These are phyloP conservation scores for Talaromyces borbonicus DNA, from an alignment of 495 filamentous ascomycete species.

Conservation along the genomic window DNA sequence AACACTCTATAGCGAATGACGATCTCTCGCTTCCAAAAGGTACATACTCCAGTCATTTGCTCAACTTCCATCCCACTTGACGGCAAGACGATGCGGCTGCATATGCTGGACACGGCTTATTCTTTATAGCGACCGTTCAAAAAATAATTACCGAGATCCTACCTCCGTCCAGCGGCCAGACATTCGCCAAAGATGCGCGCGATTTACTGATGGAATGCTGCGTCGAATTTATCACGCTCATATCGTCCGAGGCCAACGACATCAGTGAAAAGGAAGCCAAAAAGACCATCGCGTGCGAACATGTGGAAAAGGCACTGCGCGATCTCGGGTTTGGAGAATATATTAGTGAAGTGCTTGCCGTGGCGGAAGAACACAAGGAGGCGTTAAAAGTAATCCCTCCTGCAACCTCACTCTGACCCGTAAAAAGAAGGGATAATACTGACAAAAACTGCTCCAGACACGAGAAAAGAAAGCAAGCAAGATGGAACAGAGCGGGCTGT, in stretches of 20 bases:
- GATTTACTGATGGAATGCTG: constrained; percentile 97
- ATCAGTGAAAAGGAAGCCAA: constrained; percentile 97
- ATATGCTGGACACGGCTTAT: constrained; percentile 8
- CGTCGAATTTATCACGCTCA: constrained; percentile 96
- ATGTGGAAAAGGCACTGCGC: constrained; percentile 84
- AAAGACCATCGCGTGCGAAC: constrained; percentile 96
- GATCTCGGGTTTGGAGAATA: constrained; percentile 90
- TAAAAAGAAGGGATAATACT: constrained; percentile 3
- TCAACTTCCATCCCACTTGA: not conserved
- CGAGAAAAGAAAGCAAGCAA: constrained; percentile 96
- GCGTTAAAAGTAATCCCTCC: constrained; percentile 63
- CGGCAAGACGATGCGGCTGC: not conserved
- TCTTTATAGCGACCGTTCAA: constrained; percentile 72
- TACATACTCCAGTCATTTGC: constrained; percentile 22
- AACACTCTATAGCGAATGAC: constrained; percentile 54
- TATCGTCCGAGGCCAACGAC: constrained; percentile 95
- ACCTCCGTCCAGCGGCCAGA: constrained; percentile 53
- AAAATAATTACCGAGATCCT: constrained; percentile 97
- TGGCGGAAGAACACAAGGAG: constrained; percentile 86
- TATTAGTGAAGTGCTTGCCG: constrained; percentile 72
- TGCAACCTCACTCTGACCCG: constrained; percentile 1
- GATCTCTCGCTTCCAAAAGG: constrained; percentile 94
- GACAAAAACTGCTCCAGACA: constrained; percentile 45
- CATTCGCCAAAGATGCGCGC: constrained; percentile 86
- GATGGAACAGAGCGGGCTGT: constrained; percentile 85